These are phyloP conservation scores for Geranium rotundifolium DNA, from an alignment of 345 rosid species.

Conservation along the genomic window DNA sequence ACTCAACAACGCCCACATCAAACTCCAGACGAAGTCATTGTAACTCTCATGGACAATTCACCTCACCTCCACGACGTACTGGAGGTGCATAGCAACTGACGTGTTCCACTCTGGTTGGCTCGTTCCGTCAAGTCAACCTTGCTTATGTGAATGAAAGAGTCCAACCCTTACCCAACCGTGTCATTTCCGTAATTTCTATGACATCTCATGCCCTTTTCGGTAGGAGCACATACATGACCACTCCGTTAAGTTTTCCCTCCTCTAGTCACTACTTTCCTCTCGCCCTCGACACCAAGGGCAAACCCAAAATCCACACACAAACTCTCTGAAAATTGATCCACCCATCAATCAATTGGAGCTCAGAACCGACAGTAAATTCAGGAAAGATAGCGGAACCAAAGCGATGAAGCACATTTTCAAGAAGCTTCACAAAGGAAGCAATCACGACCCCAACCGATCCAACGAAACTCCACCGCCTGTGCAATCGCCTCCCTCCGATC, in stretches of 20 bases:
- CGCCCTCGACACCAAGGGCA: neutral
- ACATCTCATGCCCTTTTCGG: neutral
- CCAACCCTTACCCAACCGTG: neutral
- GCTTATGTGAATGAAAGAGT: no score
- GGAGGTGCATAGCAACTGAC: no score
- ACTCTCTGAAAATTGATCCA: neutral
- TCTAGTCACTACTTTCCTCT: neutral
- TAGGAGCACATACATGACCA: neutral
- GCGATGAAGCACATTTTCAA: conserved; percentile 90
- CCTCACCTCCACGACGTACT: no score
- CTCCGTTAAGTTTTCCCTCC: conserved; percentile 28
- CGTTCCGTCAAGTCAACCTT: no score
- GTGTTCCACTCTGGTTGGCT: no score
- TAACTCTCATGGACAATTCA: no score
- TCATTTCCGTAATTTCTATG: neutral
- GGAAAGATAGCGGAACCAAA: conserved; percentile 3
- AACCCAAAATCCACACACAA: neutral
- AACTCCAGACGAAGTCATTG: no score
- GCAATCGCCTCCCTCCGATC: conserved; percentile 35
- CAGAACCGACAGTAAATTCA: neutral
- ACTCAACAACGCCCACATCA: no score
- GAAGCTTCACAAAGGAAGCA: conserved; percentile 74
- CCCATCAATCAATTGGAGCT: neutral
- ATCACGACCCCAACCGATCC: conserved; percentile 58
- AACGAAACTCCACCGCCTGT: conserved; percentile 45